A percentile compares a stretch with the other conserved stretches of the same genome.
These are phyloP conservation scores for Lactifluus subvellereus DNA, from an alignment of 768 basidiomycete genomes.

Conservation along the genomic window DNA sequence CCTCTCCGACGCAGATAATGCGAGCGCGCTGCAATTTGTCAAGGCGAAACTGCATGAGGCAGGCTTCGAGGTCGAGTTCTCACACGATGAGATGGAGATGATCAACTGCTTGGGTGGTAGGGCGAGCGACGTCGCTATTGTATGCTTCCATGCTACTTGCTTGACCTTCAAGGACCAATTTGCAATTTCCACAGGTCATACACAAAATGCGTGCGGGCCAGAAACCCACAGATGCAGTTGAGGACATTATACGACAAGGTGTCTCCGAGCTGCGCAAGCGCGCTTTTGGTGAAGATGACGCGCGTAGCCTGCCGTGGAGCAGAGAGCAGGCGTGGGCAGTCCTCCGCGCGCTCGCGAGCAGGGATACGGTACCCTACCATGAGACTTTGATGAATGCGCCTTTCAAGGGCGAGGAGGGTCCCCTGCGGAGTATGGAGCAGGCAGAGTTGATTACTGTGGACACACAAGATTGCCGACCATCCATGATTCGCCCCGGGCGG, in stretches of 20 bases:
- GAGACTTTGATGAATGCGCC: slow-evolving; percentile 76
- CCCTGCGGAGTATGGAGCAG: slow-evolving; percentile 81
- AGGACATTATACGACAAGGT: slow-evolving; percentile 79
- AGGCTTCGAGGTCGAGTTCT: slow-evolving; percentile 49
- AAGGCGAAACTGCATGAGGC: slow-evolving; percentile 66
- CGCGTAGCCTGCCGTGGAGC: slow-evolving; percentile 76
- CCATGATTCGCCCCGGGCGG: slow-evolving; percentile 81
- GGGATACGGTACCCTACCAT: slow-evolving; percentile 75
- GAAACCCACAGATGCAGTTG: slow-evolving; percentile 71
- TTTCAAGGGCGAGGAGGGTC: slow-evolving; percentile 85
- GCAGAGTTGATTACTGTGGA: slow-evolving; percentile 80
- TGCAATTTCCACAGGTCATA: slow-evolving; percentile 49
- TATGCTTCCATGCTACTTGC: slow-evolving; percentile 35
- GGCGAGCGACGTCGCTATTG: slow-evolving; percentile 82
- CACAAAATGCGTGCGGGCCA: slow-evolving; percentile 78
- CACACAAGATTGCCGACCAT: slow-evolving; percentile 75
- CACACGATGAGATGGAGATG: slow-evolving; percentile 46
- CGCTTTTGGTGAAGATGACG: slow-evolving; percentile 92
- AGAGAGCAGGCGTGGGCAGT: slow-evolving; percentile 85
- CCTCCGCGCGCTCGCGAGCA: slow-evolving; percentile 62
- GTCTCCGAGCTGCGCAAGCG: slow-evolving; percentile 83
- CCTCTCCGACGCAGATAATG: slow-evolving; percentile 78
- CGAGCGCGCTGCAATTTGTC: slow-evolving; percentile 76
- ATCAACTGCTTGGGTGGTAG: slow-evolving; percentile 84
- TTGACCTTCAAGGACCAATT: not conserved